These are phyloP conservation scores for Leucocoprinus sp. DNA, from an alignment of 768 basidiomycete genomes.

Conservation along the genomic window DNA sequence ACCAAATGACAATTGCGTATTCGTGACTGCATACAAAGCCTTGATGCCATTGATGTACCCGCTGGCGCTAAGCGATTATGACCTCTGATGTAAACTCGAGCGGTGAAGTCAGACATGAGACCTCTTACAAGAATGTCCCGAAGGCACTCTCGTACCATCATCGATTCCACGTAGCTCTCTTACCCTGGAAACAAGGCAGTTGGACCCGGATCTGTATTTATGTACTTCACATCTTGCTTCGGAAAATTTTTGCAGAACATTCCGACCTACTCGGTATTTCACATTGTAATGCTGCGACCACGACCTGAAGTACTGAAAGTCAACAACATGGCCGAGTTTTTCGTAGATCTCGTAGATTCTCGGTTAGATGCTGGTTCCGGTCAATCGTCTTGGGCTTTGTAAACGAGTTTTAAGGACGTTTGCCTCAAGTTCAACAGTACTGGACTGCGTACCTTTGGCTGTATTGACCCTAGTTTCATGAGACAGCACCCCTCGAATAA, in stretches of 20 bases:
- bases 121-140: background rate
- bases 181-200: too few species aligned
- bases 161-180: background rate
- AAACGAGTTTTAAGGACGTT: background rate
- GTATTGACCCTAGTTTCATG: constrained; percentile 4
- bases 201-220: too few species aligned
- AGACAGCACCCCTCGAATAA: background rate
- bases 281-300: background rate
- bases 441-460: background rate
- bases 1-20: constrained; percentile 4
- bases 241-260: too few species aligned
- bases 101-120: background rate
- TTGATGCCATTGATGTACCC: background rate
- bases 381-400: background rate
- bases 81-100: constrained; percentile 5
- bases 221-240: too few species aligned
- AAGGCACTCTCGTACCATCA: background rate
- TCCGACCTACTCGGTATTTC: too few species aligned
- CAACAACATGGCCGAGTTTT: background rate
- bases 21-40: constrained; percentile 9
- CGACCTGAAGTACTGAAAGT: background rate
- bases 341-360: background rate
- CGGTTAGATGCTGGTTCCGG: constrained; percentile 3
- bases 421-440: constrained; percentile 7
- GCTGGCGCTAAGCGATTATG: background rate